A percentile compares a stretch with the other conserved stretches of the same genome.
Conservation (phyloP, 106 monocot species). For the Alisma plantagoaquatica region DNA sequence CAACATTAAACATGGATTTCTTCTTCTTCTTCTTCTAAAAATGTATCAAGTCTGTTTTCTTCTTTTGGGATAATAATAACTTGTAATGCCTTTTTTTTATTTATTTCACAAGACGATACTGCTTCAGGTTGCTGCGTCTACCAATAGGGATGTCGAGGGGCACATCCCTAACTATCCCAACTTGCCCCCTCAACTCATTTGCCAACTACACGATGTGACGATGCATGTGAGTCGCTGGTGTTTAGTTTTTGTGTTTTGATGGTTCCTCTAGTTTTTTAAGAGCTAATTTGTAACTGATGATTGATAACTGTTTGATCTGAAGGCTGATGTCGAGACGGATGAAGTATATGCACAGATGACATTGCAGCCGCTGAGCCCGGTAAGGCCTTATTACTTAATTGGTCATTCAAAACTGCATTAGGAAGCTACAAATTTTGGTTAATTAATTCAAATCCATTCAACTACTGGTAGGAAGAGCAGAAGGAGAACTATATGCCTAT, state of each 20-base stretch:
- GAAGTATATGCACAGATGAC: conserved; percentile 97
- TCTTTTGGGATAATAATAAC: background rate
- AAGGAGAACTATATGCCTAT: conserved; percentile 69
- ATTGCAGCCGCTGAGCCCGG: conserved; percentile 66
- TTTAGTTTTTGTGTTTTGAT: too few relatives aligned
- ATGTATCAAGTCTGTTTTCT: background rate
- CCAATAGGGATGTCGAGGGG: conserved; percentile 87
- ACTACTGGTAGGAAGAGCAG: conserved; percentile 66
- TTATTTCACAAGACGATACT: background rate
- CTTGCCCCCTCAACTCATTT: conserved; percentile 80
- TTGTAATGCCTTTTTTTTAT: background rate
- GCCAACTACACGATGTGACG: conserved; percentile 89
- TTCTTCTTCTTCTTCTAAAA: background rate
- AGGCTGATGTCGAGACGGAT: conserved; percentile 93
- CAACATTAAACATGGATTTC: background rate
- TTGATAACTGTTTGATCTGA: conserved; percentile 9
- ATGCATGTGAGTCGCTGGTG: conserved; percentile 82
- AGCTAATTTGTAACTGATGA: background rate
- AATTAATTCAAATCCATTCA: background rate
- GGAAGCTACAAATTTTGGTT: too few relatives aligned
- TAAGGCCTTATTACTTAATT: conserved; percentile 11
- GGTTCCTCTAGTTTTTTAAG: background rate
- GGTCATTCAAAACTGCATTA: too few relatives aligned
- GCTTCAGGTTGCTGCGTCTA: conserved; percentile 73
- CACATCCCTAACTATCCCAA: conserved; percentile 94